These are phyloP conservation scores for Trichosporon sp. DNA, from an alignment of 1,284 basidiomycete genomes.

Conservation along the genomic window DNA sequence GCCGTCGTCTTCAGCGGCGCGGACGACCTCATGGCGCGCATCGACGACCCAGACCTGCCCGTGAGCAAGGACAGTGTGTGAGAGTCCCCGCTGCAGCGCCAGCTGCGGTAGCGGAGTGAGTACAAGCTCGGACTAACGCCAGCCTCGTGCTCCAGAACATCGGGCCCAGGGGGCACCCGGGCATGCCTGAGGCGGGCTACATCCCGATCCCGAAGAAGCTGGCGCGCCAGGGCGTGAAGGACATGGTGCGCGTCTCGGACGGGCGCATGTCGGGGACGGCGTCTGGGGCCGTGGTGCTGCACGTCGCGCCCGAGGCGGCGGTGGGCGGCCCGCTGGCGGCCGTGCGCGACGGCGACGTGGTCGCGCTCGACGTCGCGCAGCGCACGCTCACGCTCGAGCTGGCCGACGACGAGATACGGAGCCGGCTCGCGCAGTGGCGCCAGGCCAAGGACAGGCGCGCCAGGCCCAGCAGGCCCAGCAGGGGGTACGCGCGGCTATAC, in stretches of 20 bases:
- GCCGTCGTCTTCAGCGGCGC: conserved; percentile 39
- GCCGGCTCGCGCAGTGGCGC: conserved; percentile 26
- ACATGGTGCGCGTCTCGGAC: conserved; percentile 46
- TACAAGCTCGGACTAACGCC: not conserved
- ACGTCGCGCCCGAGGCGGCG: conserved; percentile 46
- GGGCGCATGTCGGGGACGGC: conserved; percentile 48
- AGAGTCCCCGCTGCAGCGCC: too few species aligned
- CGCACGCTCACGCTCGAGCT: conserved; percentile 29
- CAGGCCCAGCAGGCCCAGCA: conserved; percentile 9
- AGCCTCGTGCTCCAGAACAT: conserved; percentile 43
- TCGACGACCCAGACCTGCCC: conserved; percentile 38
- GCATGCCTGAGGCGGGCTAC: conserved; percentile 49
- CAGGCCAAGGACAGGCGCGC: not conserved
- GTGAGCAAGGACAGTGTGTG: conserved; percentile 33
- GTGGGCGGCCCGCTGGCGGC: conserved; percentile 44
- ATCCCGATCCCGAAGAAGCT: conserved; percentile 46
- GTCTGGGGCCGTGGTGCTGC: conserved; percentile 42
- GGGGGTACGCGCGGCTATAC: conserved; percentile 43
- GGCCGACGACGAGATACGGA: conserved; percentile 26
- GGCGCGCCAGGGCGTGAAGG: conserved; percentile 39
- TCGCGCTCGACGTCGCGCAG: conserved; percentile 38
- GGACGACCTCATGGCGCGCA: conserved; percentile 35
- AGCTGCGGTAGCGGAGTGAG: not conserved
- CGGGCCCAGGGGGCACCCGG: conserved; percentile 43
- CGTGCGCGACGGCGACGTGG: conserved; percentile 41